A percentile compares a stretch with the other conserved stretches of the same genome.
phyloP scores from a whole-genome alignment of 1,139 yeast species.

The Saccharomycopsis hybrid region DNA sequence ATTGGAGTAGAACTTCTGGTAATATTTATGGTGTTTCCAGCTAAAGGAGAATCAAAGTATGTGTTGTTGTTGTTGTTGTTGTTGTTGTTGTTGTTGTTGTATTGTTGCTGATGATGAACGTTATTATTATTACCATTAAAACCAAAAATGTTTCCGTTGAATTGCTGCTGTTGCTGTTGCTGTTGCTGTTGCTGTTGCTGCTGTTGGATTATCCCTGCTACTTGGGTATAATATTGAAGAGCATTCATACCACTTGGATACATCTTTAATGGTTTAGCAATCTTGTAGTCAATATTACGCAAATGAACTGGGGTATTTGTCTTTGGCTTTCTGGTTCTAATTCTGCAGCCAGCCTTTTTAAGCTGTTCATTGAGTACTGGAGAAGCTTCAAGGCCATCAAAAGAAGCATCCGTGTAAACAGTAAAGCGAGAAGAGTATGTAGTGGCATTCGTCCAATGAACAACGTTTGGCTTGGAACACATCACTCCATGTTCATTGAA shows the following conservation, averaged over 20 bases:
- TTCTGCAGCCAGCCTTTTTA: slow-evolving; percentile 32
- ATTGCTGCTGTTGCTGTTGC: no score
- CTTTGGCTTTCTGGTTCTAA: slow-evolving; percentile 30
- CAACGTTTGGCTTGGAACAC: slow-evolving; percentile 7
- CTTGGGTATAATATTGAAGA: slow-evolving; percentile 2
- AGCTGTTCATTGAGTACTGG: slow-evolving; percentile 30
- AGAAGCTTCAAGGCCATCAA: slow-evolving; percentile 32
- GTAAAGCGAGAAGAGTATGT: slow-evolving; percentile 23
- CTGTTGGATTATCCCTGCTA: neutral
- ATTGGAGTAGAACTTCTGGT: slow-evolving; percentile 13
- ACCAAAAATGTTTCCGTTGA: neutral
- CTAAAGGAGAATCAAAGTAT: slow-evolving; percentile 9
- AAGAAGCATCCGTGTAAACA: slow-evolving; percentile 32
- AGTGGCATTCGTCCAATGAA: slow-evolving; percentile 20
- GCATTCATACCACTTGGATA: slow-evolving; percentile 2
- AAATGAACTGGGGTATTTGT: slow-evolving; percentile 1
- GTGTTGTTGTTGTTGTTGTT: neutral
- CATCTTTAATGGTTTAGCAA: slow-evolving; percentile 7
- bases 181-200: neutral
- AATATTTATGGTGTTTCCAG: neutral
- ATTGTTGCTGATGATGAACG: neutral
- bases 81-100: neutral
- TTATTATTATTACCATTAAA: neutral
- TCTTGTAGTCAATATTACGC: slow-evolving; percentile 3
- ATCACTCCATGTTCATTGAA: slow-evolving; percentile 5